Percentiles rank a stretch among this genome's conserved stretches.
Evolutionary conservation across 176 grass and related monocot species (phyloP).

Genomic region (Carex myosuroides): DNA sequence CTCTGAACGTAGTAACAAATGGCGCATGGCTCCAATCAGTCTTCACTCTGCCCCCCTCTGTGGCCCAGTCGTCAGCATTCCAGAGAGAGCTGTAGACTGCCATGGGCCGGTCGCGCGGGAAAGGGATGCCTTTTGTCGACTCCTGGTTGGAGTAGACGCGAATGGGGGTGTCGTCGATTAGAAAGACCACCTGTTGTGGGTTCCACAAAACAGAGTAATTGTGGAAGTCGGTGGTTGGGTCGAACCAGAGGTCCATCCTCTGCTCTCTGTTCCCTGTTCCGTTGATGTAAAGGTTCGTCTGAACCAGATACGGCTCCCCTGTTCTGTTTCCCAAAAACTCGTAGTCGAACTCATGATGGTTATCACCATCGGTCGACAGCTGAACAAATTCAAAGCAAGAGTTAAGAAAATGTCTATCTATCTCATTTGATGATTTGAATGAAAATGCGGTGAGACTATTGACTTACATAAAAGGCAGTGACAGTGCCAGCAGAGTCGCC

Average conservation of each 20-base stretch:
- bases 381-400: constrained; percentile 5
- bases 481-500: constrained; percentile 90
- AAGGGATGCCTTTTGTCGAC: constrained; percentile 15
- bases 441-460: not conserved
- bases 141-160: constrained; percentile 70
- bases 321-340: constrained; percentile 87
- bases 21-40: constrained; percentile 98
- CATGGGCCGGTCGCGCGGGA: constrained; percentile 81
- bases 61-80: constrained; percentile 99
- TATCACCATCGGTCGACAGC: constrained; percentile 64
- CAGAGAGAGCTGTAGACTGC: constrained; percentile 92
- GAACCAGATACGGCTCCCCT: constrained; percentile 90
- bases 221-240: constrained; percentile 67
- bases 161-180: constrained; percentile 86
- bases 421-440: not conserved
- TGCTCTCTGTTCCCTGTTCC: constrained; percentile 86
- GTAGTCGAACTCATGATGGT: constrained; percentile 97
- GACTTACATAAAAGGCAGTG: constrained; percentile 92
- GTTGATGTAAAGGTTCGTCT: constrained; percentile 97
- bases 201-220: constrained; percentile 61
- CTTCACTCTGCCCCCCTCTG: constrained; percentile 87
- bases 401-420: not conserved
- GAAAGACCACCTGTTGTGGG: constrained; percentile 86
- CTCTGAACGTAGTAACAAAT: constrained; percentile 61
- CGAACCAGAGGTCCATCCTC: constrained; percentile 95